These are phyloP conservation scores for Lichtheimia corymbifera DNA, from an alignment of 371 early-diverging fungal genomes.

Conservation along the genomic window DNA sequence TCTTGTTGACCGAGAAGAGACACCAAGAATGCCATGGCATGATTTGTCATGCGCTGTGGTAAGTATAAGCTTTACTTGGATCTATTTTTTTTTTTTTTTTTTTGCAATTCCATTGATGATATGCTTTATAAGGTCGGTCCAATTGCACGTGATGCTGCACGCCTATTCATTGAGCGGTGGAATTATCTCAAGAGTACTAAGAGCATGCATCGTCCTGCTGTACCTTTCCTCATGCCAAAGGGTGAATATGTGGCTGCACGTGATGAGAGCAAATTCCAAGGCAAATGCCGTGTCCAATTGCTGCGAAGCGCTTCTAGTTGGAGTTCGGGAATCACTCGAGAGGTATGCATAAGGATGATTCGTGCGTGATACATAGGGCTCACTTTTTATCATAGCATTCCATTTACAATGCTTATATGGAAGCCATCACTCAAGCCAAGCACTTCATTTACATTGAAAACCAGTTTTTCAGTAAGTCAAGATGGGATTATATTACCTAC, in stretches of 20 bases:
- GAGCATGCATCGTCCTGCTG: conserved; percentile 55
- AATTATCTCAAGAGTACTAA: conserved; percentile 81
- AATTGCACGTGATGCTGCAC: conserved; percentile 81
- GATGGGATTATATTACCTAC: no score
- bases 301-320: conserved; percentile 68
- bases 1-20: conserved; percentile 58
- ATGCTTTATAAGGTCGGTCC: conserved; percentile 55
- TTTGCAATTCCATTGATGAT: not conserved
- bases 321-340: conserved; percentile 67
- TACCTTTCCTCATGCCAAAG: conserved; percentile 81
- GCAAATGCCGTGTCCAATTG: conserved; percentile 71
- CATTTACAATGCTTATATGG: conserved; percentile 84
- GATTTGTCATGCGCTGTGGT: conserved; percentile 81
- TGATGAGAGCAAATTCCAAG: conserved; percentile 66
- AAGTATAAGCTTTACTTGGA: conserved; percentile 14
- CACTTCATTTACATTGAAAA: conserved; percentile 95
- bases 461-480: conserved; percentile 85
- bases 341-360: conserved; percentile 24
- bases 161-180: conserved; percentile 94
- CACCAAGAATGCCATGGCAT: conserved; percentile 95
- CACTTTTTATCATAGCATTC: conserved; percentile 54
- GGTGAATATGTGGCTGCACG: conserved; percentile 77
- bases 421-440: conserved; percentile 74
- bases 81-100: not conserved
- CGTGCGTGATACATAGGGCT: not conserved